Base-by-base conservation (phyloP, 192 early-diverging fungal genomes). In the Umbelopsis isabellina region DNA sequence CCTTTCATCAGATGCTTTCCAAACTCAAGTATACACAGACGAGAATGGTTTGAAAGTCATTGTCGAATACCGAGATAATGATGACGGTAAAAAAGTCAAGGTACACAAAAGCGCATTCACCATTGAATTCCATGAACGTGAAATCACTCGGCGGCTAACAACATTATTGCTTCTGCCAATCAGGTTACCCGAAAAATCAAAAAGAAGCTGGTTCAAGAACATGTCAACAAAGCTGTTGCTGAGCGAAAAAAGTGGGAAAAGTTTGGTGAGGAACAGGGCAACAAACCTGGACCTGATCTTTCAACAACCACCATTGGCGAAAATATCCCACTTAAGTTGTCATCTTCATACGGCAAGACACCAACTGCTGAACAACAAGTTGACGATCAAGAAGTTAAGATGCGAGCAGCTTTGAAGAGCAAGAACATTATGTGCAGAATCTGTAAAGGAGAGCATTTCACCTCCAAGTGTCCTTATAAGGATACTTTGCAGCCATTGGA, bases 401-500 rank as follows among this genome's bases (percentile, higher is more conserved):
- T 87, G 70, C 67, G 82, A 15, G 73, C 73, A 48, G 67, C 84
- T 10, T 80, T 87, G 21, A 90, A 92, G 77, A 82, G 86, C 77
- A 93, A 93, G 78, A 94, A 93, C 80, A 94, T 91, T 74, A 76
- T 87, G 44, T 99, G 97, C 89, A 93, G 97, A 84, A 91, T 91
- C 71, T 99, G 97, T 85, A 95, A 95, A 72, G 94, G 95, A 72
- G 92, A 93, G 65, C 97, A 99, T 86, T 97, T 92, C 79, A 98
- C 97, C 23, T 86, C 87, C 71, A 95, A 95, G 80, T 99, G 97
- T 89, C 97, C 97, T 58, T 98, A 93, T 91, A 99, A 98, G 87
- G 95, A 97, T 78, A 93, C 94, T 3, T 83, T 95, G 75, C 87
- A 86, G 68, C 91, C 94, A 33, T 75, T 91, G 66, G 91, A 94